phyloP scores from a whole-genome alignment of 768 basidiomycete genomes.

The Suillus sp. region DNA sequence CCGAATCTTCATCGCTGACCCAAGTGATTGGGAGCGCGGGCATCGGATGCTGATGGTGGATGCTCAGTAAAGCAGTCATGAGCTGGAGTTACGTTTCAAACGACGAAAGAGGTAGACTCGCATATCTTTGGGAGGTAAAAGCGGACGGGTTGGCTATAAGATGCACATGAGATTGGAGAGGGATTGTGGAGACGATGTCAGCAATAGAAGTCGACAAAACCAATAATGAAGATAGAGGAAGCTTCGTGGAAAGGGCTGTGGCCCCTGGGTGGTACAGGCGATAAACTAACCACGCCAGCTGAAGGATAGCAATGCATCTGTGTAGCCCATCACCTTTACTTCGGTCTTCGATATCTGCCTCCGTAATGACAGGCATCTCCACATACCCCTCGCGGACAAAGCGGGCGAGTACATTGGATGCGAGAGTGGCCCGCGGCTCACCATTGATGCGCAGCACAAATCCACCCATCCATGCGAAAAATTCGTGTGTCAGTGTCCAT shows the following conservation, averaged over 20 bases:
- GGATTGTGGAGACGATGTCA: constrained; percentile 34
- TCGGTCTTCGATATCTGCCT: not conserved
- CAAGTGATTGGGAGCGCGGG: constrained; percentile 18
- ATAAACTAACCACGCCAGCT: not conserved
- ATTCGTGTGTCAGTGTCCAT: not conserved
- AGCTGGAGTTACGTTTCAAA: constrained; percentile 59
- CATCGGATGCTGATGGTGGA: constrained; percentile 34
- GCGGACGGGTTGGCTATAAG: constrained; percentile 72
- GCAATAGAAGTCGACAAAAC: constrained; percentile 32
- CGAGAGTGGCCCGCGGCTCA: not conserved
- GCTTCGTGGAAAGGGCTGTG: constrained; percentile 59
- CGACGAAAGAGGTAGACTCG: constrained; percentile 44
- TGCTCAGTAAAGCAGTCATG: constrained; percentile 53
- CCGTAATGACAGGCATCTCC: not conserved
- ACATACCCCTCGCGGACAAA: not conserved
- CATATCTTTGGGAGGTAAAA: constrained; percentile 65
- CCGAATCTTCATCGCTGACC: constrained; percentile 41
- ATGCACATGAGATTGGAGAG: constrained; percentile 46
- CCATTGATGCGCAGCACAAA: not conserved
- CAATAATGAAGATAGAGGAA: constrained; percentile 55
- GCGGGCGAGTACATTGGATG: not conserved
- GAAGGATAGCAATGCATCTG: not conserved
- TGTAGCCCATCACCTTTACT: not conserved
- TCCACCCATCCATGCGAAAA: not conserved
- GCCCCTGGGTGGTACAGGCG: too few species aligned